Evolutionary conservation across 2,329 filamentous ascomycete species (phyloP).

Genomic region (Aspergillus vadensis): DNA sequence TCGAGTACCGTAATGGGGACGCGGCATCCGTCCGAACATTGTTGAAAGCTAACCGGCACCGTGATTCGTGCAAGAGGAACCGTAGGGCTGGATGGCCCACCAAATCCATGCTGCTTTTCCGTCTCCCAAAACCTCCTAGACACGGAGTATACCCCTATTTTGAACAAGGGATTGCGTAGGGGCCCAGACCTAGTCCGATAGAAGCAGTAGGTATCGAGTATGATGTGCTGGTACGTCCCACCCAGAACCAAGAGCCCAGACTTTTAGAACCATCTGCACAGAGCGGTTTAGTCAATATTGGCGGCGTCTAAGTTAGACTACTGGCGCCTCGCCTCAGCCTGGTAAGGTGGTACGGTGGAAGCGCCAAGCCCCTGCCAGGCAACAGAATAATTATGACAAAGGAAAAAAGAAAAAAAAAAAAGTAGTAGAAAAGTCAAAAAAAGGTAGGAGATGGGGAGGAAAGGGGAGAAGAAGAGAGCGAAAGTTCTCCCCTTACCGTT

Average conservation of each 20-base stretch:
- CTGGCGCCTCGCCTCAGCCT: neutral
- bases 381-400: slow-evolving; percentile 7
- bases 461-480: neutral
- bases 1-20: neutral
- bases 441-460: neutral
- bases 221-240: neutral
- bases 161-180: neutral
- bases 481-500: neutral
- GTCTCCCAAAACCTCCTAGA: neutral
- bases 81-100: slow-evolving; percentile 8
- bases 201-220: neutral
- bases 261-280: neutral
- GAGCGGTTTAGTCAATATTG: neutral
- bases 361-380: slow-evolving; percentile 4
- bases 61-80: neutral
- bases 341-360: neutral
- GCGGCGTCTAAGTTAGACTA: neutral
- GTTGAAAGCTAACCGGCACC: neutral
- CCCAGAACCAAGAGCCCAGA: neutral
- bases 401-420: neutral
- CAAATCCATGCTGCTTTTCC: neutral
- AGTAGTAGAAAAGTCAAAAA: neutral
- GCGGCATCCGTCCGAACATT: neutral
- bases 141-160: slow-evolving; percentile 1
- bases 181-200: neutral